Evolutionary conservation across 768 basidiomycete genomes (phyloP).

Genomic region (Mycena pura): DNA sequence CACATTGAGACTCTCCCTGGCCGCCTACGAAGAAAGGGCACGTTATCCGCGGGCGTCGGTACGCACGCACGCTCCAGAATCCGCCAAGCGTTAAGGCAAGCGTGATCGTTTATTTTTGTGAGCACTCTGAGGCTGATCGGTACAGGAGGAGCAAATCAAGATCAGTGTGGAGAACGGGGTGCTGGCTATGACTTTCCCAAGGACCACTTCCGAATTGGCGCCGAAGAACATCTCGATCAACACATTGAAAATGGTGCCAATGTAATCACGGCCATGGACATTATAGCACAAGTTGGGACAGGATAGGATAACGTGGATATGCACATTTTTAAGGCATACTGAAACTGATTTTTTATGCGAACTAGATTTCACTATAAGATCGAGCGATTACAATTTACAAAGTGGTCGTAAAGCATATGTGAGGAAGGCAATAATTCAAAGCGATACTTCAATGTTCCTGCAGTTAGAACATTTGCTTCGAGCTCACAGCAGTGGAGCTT

Average conservation of each 20-base stretch:
- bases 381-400: too few species aligned
- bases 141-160: conserved; percentile 36
- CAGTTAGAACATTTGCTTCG: too few species aligned
- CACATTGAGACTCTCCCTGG: conserved; percentile 58
- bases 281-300: too few species aligned
- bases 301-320: too few species aligned
- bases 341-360: too few species aligned
- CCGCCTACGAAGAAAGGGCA: conserved; percentile 49
- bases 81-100: conserved; percentile 61
- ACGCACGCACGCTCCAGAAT: conserved; percentile 54
- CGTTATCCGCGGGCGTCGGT: conserved; percentile 55
- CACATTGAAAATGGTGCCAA: neutral
- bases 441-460: too few species aligned
- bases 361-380: too few species aligned
- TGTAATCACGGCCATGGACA: too few species aligned
- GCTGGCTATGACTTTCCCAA: conserved; percentile 62
- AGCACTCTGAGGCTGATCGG: conserved; percentile 39
- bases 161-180: conserved; percentile 60
- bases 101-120: conserved; percentile 27
- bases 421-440: too few species aligned
- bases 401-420: too few species aligned
- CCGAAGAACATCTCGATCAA: conserved; percentile 40
- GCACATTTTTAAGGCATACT: too few species aligned
- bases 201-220: conserved; percentile 42
- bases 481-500: too few species aligned